Base-by-base conservation (phyloP, 331 rosid genomes). In the Quercus lobata region DNA sequence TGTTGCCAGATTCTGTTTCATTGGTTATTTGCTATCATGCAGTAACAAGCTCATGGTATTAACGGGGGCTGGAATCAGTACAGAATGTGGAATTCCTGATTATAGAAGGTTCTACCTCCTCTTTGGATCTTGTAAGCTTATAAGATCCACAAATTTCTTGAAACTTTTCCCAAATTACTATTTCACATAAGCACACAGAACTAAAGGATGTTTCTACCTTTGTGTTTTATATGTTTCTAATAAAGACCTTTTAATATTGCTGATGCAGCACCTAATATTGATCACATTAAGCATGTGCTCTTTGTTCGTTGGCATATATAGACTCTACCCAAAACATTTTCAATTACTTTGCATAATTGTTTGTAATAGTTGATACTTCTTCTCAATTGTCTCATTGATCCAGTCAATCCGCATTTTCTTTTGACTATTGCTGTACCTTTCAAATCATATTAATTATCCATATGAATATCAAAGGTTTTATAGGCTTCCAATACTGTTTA, bases 51-150 rank as follows among this genome's bases (percentile, higher is more conserved):
- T 94, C 44, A 80, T 81, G 52, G 92, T 92, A 60, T 81, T 94
- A 89, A 92, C 98, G 30, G 98, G 97, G 84, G 97, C 98, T 69
- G 98, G 98, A 74, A 88, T 94, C 46, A 92, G 98, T 81, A 94
- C 98, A 12, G 98, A 94, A 76, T 94, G 94, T 69, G 98, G 98
- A 35, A 94, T 94, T 88, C 97, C 98, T 34, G 98, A 94, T 81
- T 94, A 94, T 76, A 91, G 97, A 91, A 94, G 98, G 97, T 94
- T 74, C 71, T 79, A 11, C 4, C 41, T 80, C 78, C 71, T 65
- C 72, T 77, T 32, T 70, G 70, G 58, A 18, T 60, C 76, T 77
- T 62, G 41, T 65, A 18, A 29, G 34, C 7, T 66, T 37, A 53
- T 58, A 54, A 44, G 70, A 41, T 65, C 32, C 56, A 68, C 12